Base-by-base conservation (phyloP, 2,329 filamentous ascomycete genomes). In the Monosporascus sp. region DNA sequence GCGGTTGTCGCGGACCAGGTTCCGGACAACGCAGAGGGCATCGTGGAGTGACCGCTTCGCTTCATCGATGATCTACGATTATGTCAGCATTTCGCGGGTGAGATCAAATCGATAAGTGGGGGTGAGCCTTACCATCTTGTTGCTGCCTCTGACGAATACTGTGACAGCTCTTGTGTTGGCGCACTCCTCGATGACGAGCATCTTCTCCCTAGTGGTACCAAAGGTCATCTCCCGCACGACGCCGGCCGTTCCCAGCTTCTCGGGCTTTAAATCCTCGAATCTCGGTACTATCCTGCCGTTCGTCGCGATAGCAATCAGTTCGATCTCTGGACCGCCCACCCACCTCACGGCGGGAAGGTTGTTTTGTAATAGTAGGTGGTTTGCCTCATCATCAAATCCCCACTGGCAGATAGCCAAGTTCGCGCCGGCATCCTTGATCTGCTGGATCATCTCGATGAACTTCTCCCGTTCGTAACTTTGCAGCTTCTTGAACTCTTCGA, bases 381-480 rank as follows among this genome's bases (percentile, higher is more conserved):
- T 99, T 59, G 94, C 94, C 77, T 99, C 94, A 68, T 99, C 94
- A 70, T 99, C 94, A 69, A 99, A 99, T 62, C 94, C 94, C 94
- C 95, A 99, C 72, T 99, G 95, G 76, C 94, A 99, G 68, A 99
- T 96, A 59, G 92, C 94, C 56, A 99, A 82, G 76, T 99, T 99
- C 60, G 94, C 94, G 57, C 94, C 94, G 1, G 93, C 95, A 66
- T 90, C 90, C 78, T 99, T 99, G 79, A 99, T 94, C 75, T 97
- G 90, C 70, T 95, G 82, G 65, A 99, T 97, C 94, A 99, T 99
- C 77, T 97, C 93, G 55, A 90, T 83, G 70, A 99, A 99, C 77
- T 97, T 99, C 70, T 90, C 88, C 65, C 87, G 87, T 76, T 99
- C 94, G 76, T 99, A 99, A 64, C 82, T 90, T 70, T 99, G 94